Base-by-base conservation (phyloP, 768 basidiomycete genomes). In the Lactifluus hygrophoroides region DNA sequence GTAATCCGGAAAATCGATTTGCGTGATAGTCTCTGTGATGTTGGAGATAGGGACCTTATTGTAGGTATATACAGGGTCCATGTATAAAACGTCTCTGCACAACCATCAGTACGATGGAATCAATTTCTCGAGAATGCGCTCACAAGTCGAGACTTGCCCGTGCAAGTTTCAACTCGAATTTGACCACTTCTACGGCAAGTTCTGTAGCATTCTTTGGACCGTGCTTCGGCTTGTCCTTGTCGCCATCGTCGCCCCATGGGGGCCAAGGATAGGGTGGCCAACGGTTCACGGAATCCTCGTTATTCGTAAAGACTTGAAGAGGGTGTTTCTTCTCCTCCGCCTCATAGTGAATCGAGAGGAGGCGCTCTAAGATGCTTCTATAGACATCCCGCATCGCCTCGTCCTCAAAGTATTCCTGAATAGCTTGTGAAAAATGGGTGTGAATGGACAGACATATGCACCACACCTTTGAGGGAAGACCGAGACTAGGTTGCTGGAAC, bases 231-330 rank as follows among this genome's bases (percentile, higher is more conserved):
- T 34, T 52, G 25, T 67, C 69, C 28, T 78, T 75, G 17, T 72
- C 82, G 17, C 77, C 82, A 30, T 83, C 83, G 25, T 72, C 83
- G 43, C 79, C 85, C 88, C 88, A 93, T 5, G 92, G 91, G 67
- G 89, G 87, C 87, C 87, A 86, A 16, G 87, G 85, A 86, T 86
- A 85, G 38, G 86, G 86, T 43, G 88, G 88, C 87, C 86, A 89
- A 28, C 80, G 74, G 47, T 73, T 76, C 64, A 54, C 67, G 8
- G 64, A 71, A 61, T 75, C 75, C 49, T 74, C 74, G 54, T 77
- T 55, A 49, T 50, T 55, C 47, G 43, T 58, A 19, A 37, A 71
- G 61, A 35, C 19, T 44, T 44, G 47, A 30, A 34, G 4, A 28
- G 6, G 30, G 23, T 51, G 53, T 16, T 72, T 69, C 17, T 75